Evolutionary conservation across 345 rosid genomes (phyloP).

Genomic region (Orychophragmus violaceus): DNA sequence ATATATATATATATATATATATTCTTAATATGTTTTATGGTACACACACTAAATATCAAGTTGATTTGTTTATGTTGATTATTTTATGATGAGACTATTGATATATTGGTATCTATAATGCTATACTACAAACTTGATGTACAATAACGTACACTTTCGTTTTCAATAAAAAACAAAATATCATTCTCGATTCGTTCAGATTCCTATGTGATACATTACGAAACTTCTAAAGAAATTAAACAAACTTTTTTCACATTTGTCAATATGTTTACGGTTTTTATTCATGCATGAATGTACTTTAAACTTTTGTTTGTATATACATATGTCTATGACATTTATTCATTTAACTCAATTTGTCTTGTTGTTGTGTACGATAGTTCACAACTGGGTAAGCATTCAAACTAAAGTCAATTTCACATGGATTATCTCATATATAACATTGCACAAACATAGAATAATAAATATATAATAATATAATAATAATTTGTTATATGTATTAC

Average conservation of each 20-base stretch:
- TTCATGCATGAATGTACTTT: conserved; percentile 18
- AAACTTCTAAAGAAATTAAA: conserved; percentile 1
- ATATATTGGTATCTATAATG: neutral
- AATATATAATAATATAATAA: neutral
- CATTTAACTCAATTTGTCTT: conserved; percentile 5
- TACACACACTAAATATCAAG: too few relatives aligned
- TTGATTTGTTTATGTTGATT: neutral
- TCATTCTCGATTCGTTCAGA: neutral
- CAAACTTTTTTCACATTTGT: conserved; percentile 7
- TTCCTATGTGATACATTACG: neutral
- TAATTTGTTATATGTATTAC: conserved; percentile 4
- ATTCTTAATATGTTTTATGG: too few relatives aligned
- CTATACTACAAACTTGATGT: neutral
- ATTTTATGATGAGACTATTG: neutral
- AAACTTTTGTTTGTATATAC: conserved; percentile 11
- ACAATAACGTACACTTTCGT: neutral
- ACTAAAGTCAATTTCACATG: neutral
- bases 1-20: too few relatives aligned
- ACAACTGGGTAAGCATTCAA: neutral
- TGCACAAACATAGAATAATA: neutral
- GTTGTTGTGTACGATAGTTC: neutral
- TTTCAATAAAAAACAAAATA: neutral
- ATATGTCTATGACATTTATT: neutral
- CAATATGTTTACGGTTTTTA: conserved; percentile 8
- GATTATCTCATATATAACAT: conserved; percentile 12